Evolutionary conservation across 768 basidiomycete species (phyloP), one percentile per base, ranked within the genome.

Genomic region (Boletus patriciae): DNA sequence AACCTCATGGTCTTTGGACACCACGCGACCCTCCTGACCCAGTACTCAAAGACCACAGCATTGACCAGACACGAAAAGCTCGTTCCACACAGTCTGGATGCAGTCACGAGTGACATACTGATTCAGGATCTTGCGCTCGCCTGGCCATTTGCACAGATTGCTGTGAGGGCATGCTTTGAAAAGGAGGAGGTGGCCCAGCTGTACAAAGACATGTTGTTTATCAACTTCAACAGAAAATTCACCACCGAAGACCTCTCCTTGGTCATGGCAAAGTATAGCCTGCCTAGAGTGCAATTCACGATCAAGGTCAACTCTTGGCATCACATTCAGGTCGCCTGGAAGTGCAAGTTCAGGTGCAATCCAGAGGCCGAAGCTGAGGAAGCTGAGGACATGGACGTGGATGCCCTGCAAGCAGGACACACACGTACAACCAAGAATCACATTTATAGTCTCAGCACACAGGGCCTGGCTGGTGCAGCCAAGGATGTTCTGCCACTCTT

Each of bases 131-230:
- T 60, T 0, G 36, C 25, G 0, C 3, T 62, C 0, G 45, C 59
- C 3, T 6, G 49, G 0, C 52, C 49, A 0, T 57, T 62, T 25
- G 59, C 61, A 12, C 18, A 57, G 4, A 8, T 62, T 1, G 47
- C 46, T 1, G 44, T 54, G 3, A 40, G 23, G 1, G 7, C 42
- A 0, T 60, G 55, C 19, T 60, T 60, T 45, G 2, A 27, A 7
- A 0, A 45, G 1, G 0, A 33, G 0, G 2, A 6, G 1, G 21
- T 58, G 16, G 10, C 19, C 0, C 9, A 52, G 0, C 46, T 46
- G 0, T 71, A 71, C 37, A n/a, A 40, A 0, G 46, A 62, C 0
- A 53, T 43, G 3, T 6, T 70, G 0, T 69, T 71, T 43, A 54
- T 71, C 27, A 62, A 69, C 54, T 51, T 54, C 13, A 45, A 55